Conservation (phyloP, 2,329 filamentous ascomycete genomes). For the Fusarium redolens region DNA sequence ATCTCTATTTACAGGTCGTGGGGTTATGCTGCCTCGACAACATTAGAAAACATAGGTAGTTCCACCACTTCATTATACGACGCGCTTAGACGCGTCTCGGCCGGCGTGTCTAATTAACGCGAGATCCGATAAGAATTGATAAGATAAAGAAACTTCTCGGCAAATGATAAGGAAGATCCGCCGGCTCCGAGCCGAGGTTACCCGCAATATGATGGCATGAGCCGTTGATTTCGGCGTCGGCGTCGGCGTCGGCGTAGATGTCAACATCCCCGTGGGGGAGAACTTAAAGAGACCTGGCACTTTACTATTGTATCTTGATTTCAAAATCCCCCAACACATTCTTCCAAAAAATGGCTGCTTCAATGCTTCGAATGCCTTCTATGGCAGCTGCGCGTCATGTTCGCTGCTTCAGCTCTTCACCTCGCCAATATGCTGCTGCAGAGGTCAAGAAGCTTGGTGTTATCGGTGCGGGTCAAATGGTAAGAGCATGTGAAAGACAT, state of each 20-base stretch:
- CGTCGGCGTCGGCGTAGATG: background rate
- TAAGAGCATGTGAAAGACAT: slow-evolving; percentile 61
- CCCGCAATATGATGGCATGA: slow-evolving; percentile 46
- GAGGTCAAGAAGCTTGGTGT: slow-evolving; percentile 91
- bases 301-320: slow-evolving; percentile 10
- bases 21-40: slow-evolving; percentile 32
- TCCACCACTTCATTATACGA: slow-evolving; percentile 17
- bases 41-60: slow-evolving; percentile 22
- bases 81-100: slow-evolving; percentile 40
- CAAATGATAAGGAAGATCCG: slow-evolving; percentile 19
- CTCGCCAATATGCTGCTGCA: slow-evolving; percentile 65
- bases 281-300: slow-evolving; percentile 9
- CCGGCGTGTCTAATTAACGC: slow-evolving; percentile 36
- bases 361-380: slow-evolving; percentile 53
- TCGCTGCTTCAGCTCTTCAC: slow-evolving; percentile 77
- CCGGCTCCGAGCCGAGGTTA: slow-evolving; percentile 55
- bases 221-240: slow-evolving; percentile 12
- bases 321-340: background rate
- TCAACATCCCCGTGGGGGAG: slow-evolving; percentile 30
- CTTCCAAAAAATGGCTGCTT: slow-evolving; percentile 54
- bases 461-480: slow-evolving; percentile 96
- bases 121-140: slow-evolving; percentile 14
- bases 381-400: slow-evolving; percentile 53
- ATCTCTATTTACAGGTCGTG: slow-evolving; percentile 35
- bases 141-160: slow-evolving; percentile 35